phyloP scores from a whole-genome alignment of 1,284 basidiomycete genomes.

The Jaminaea rosea region DNA sequence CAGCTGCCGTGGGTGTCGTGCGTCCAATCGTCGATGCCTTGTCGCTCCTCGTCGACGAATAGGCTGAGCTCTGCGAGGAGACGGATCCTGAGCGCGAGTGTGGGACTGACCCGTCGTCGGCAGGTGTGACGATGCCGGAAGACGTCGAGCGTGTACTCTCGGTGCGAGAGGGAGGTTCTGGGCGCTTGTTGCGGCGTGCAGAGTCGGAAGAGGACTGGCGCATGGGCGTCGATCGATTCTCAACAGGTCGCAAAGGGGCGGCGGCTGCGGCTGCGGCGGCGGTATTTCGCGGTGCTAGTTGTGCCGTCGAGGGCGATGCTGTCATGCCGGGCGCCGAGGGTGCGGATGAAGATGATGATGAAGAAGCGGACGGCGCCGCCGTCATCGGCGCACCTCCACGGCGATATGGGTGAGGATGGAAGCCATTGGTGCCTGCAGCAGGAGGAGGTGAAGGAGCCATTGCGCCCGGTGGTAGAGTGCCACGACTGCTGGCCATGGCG shows the following conservation, averaged over 20 bases:
- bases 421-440: constrained; percentile 19
- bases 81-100: constrained; percentile 2
- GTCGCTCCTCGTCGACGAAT: constrained; percentile 1
- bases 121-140: not conserved
- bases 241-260: no score
- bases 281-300: no score
- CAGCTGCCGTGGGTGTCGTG: not conserved
- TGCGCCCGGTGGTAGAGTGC: constrained; percentile 8
- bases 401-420: constrained; percentile 34
- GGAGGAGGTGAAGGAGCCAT: constrained; percentile 12
- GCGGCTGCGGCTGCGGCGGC: no score
- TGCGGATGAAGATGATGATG: no score
- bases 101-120: not conserved
- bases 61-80: constrained; percentile 6
- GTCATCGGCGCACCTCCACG: constrained; percentile 16
- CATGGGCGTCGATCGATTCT: no score
- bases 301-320: no score
- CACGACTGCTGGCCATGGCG: not conserved
- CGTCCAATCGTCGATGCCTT: not conserved
- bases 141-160: constrained; percentile 1
- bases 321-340: no score
- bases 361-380: constrained; percentile 9
- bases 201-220: no score
- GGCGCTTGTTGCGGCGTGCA: not conserved
- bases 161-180: not conserved